These are phyloP conservation scores for Schizosaccharomyces pombe DNA, from an alignment of 805 yeast genomes.

Conservation along the genomic window DNA sequence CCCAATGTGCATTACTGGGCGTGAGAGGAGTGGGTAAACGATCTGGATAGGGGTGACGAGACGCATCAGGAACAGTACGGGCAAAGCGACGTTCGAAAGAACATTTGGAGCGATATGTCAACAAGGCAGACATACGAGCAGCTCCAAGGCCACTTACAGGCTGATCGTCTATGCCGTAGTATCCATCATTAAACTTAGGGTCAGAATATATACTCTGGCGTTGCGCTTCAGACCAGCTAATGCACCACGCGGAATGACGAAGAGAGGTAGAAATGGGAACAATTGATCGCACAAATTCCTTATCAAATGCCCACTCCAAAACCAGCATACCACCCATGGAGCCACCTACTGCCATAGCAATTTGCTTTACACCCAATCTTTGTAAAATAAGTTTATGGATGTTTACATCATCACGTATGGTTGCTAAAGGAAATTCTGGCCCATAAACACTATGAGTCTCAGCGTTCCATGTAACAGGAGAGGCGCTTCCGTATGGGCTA, in stretches of 20 bases:
- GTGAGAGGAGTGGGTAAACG: conserved; percentile 10
- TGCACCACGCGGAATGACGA: conserved; percentile 93
- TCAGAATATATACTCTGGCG: conserved; percentile 89
- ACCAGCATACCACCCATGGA: conserved; percentile 98
- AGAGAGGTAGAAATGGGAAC: conserved; percentile 87
- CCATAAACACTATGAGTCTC: conserved; percentile 60
- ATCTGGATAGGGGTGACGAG: conserved; percentile 16
- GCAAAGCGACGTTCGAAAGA: conserved; percentile 82
- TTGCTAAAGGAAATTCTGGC: conserved; percentile 81
- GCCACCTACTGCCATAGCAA: conserved; percentile 83
- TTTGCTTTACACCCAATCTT: conserved; percentile 46
- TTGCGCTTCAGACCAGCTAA: conserved; percentile 96
- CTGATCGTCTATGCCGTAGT: conserved; percentile 47
- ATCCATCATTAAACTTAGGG: conserved; percentile 81
- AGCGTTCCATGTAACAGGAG: conserved; percentile 69
- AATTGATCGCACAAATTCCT: conserved; percentile 40
- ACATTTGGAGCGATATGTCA: conserved; percentile 79
- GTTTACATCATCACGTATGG: conserved; percentile 77
- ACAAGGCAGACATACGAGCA: conserved; percentile 87
- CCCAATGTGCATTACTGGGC: conserved; percentile 34
- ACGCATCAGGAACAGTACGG: conserved; percentile 41
- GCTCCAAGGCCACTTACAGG: conserved; percentile 79
- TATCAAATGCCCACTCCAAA: conserved; percentile 59
- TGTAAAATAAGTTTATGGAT: conserved; percentile 61
- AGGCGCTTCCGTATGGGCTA: conserved; percentile 87